Evolutionary conservation across 225 moss, liverwort and hornwort species (phyloP), one percentile per base, ranked within the genome.

Genomic region (Asterella californica): DNA sequence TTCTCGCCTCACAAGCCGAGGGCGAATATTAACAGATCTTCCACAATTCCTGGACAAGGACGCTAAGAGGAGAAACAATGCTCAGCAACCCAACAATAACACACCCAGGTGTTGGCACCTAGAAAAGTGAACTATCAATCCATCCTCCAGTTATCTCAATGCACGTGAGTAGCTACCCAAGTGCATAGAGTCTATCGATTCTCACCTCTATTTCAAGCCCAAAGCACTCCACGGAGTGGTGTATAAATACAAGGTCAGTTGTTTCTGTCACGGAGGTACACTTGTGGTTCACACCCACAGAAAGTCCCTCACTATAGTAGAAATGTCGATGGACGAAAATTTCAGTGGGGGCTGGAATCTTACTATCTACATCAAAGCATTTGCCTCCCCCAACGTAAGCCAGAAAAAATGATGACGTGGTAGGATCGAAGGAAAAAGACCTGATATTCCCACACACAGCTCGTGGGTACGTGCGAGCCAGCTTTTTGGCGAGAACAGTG

Each of bases 381-480:
- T 79, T 63, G 24, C 32, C 47, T 81, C 83, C 88, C 49, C 87
- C 92, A 82, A 89, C 42, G 72, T 89, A 94, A 34, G 71, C 62
- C 57, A 94, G 77, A 34, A 60, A 74, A 81, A 94, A 94, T 67
- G 66, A 79, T 12, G 92, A 91, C 11, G 92, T 83, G 30, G 67
- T 45, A 72, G 92, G 92, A 67, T 94, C 83, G 72, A 94, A 94
- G 37, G 82, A 85, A 79, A 87, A 94, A 29, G 91, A 88, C 25
- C 87, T 62, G 70, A 92, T 87, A 36, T 86, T 69, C 12, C 94
- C 94, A 80, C 77, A 81, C 0, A 94, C 91, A 38, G 86, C 86
- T 83, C 89, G 94, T 29, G 94, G 94, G 74, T 92, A 94, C 6
- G 92, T 92, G 24, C 94, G 82, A 32, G 89, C 89, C 72, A 94